phyloP scores from a whole-genome alignment of 164 flowering plant species.

The Stephania yunnanensis region DNA sequence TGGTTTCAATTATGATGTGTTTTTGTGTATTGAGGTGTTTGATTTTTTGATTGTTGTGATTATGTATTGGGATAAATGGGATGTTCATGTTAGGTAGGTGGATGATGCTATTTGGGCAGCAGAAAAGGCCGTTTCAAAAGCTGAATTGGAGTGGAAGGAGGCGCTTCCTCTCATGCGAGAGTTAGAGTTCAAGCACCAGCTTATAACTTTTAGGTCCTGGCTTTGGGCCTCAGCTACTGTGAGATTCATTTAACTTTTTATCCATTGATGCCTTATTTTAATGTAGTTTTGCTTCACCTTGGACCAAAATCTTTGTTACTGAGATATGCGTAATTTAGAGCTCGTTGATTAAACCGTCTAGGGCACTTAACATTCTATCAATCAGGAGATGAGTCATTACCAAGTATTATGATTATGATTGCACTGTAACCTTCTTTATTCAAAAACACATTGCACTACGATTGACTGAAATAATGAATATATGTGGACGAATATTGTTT shows the following conservation, averaged over 20 bases:
- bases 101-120: slow-evolving; percentile 82
- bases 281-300: no score
- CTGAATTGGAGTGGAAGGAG: slow-evolving; percentile 65
- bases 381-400: neutral
- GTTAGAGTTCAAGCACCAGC: slow-evolving; percentile 48
- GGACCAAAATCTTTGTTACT: no score
- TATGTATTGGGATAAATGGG: neutral
- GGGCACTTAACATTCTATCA: no score
- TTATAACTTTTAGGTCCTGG: slow-evolving; percentile 66
- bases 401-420: neutral
- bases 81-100: slow-evolving; percentile 36
- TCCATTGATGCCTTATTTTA: no score
- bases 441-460: neutral
- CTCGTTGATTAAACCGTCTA: no score
- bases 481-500: no score
- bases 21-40: neutral
- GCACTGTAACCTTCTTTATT: no score
- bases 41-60: neutral
- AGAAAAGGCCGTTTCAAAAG: slow-evolving; percentile 56
- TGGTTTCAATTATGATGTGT: no score
- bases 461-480: neutral
- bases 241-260: slow-evolving; percentile 20
- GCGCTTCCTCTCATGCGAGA: slow-evolving; percentile 48
- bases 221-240: slow-evolving; percentile 95
- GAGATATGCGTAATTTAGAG: no score